Base-by-base conservation (phyloP, 2,329 filamentous ascomycete genomes). In the Ophiostoma perfectum region DNA sequence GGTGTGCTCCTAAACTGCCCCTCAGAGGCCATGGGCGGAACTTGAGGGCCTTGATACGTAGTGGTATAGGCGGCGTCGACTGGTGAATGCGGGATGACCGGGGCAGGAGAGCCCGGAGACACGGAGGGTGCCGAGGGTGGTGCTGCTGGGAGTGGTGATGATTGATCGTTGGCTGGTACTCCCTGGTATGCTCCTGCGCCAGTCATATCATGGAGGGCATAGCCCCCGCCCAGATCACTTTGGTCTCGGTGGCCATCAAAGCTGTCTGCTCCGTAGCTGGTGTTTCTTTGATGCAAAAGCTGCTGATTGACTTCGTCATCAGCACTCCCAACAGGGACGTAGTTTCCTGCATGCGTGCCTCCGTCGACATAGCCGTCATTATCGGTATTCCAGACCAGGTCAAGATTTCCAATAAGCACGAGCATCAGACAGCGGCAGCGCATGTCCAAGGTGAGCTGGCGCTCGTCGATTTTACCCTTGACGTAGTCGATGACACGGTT, bases 401-500 rank as follows among this genome's bases (percentile, higher is more conserved):
- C 74, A 4, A 75, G 72, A 49, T 75, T 75, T 1, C 74, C 74
- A 16, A 74, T 73, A 4, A 75, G 72, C 7, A 76, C 72, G n/a
- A 74, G 41, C 72, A 75, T 73, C n/a, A 76, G 70, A 62, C 71
- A 72, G 58, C 71, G 70, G 47, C 71, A 72, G 39, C 72, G 69
- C 72, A 72, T 74, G n/a, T 74, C 72, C 14, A 75, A 63, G 2
- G 72, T 72, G 11, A 75, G 70, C 38, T 63, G 39, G 4, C 18
- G n/a, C 38, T 63, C 39, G 39, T 42, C 12, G 38, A 63, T 63
- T 18, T 63, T 63, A 11, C 39, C 60, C 38, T 63, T 63, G 60
- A 63, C 39, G 39, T 42, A 63, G 7, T 63, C 39, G 7, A 76
- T 66, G 9, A 75, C 70, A 3, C 68, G 52, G 39, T 73, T 74